Percentiles rank a stretch among this genome's conserved stretches.
Conservation (phyloP, 768 basidiomycete genomes). For the Mycena haematopus region DNA sequence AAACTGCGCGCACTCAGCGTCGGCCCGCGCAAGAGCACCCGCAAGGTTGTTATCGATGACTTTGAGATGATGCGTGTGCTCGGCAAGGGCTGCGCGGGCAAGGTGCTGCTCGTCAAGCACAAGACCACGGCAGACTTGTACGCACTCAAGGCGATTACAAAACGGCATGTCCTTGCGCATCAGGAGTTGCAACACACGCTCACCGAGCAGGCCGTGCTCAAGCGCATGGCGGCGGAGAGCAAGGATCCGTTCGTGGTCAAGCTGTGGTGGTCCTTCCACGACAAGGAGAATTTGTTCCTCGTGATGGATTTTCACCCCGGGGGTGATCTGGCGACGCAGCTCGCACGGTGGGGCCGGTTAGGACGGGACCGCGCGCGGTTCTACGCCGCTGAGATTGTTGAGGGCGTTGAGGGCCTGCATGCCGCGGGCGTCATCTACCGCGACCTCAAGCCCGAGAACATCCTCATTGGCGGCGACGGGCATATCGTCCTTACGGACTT, state of each 20-base stretch:
- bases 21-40: slow-evolving; percentile 59
- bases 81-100: slow-evolving; percentile 97
- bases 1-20: slow-evolving; percentile 35
- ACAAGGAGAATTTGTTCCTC: slow-evolving; percentile 95
- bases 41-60: slow-evolving; percentile 85
- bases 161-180: slow-evolving; percentile 94
- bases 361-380: slow-evolving; percentile 95
- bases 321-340: slow-evolving; percentile 96
- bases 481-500: slow-evolving; percentile 99
- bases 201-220: slow-evolving; percentile 95
- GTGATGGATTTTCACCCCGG: slow-evolving; percentile 99
- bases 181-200: slow-evolving; percentile 96
- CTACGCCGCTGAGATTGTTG: slow-evolving; percentile 97
- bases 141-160: slow-evolving; percentile 97
- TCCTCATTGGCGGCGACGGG: slow-evolving; percentile 91
- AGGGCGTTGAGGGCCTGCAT: slow-evolving; percentile 95
- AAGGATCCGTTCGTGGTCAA: slow-evolving; percentile 95
- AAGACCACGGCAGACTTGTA: slow-evolving; percentile 75
- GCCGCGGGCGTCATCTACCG: slow-evolving; percentile 95
- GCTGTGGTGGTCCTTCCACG: slow-evolving; percentile 97
- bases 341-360: slow-evolving; percentile 93
- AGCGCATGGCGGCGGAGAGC: slow-evolving; percentile 88
- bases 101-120: slow-evolving; percentile 90
- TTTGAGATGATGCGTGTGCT: slow-evolving; percentile 98
- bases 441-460: slow-evolving; percentile 96